Base-by-base conservation (phyloP, 1,139 yeast species). In the Kodamaea sp. region DNA sequence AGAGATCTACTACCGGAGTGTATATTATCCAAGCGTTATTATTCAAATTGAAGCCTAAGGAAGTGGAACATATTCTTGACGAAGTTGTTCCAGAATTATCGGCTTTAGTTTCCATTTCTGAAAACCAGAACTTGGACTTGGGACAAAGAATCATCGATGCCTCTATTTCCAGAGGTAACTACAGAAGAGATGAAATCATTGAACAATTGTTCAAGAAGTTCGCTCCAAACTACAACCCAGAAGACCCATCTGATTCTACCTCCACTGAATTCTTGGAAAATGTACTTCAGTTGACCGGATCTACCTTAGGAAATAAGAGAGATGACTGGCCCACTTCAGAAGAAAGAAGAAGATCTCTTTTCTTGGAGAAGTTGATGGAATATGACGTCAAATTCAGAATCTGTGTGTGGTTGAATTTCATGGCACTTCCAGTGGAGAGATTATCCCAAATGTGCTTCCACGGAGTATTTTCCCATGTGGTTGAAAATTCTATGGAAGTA, bases 251-350 rank as follows among this genome's bases (percentile, higher is more conserved):
- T 11, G 53, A 44, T 29, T 60, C 59, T 20, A 66, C 73, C 24
- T 46, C 70, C 20, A 70, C 84, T 15, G 76, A 86, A 46, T 60
- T 71, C 30, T 54, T 70, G 30, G 95, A 85, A 49, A 82, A 81
- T 41, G 72, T 83, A 14, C 66, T 87, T 34, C 76, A 75, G 49
- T 63, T 87, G 41, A 69, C 80, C 3, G 63, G 75, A 1, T 85
- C 95, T 0, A 87, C 95, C 1, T 63, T 86, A 39, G 94, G 94
- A 20, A 84, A 85, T 55, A 83, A 88, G 2, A 74, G 78, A 46
- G 95, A 81, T 47, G 95, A 87, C 55, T 85, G 95, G 95, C 95
- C 95, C 29, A 85, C 95, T 1, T 85, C 92, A 0, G 92, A 84
- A 49, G 95, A 87, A 57, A 78, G 95, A 69, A 80, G 92, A 63